Evolutionary conservation across 306 rosid genomes (phyloP).

Genomic region (Quercus bicolor): DNA sequence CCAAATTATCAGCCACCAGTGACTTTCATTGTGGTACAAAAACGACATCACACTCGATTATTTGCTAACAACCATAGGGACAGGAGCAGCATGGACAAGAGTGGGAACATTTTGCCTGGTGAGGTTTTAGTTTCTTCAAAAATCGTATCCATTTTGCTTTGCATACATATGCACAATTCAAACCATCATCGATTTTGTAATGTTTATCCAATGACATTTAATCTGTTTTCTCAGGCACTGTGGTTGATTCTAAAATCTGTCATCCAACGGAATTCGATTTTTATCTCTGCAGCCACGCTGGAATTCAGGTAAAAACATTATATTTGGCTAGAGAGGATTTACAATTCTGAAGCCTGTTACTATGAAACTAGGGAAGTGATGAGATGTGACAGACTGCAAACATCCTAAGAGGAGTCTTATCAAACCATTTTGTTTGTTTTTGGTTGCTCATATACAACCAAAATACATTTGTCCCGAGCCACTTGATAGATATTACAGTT

Average conservation of each 20-base stretch:
- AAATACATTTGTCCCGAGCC: neutral
- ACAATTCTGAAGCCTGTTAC: neutral
- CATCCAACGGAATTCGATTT: constrained; percentile 93
- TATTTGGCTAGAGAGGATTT: neutral
- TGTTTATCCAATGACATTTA: constrained; percentile 1
- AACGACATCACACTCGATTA: constrained; percentile 88
- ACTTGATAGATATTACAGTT: neutral
- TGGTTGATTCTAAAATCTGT: constrained; percentile 82
- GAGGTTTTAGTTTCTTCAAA: constrained; percentile 20
- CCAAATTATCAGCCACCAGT: constrained; percentile 97
- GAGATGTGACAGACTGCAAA: neutral
- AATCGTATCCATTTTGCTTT: neutral
- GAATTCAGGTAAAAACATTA: constrained; percentile 59
- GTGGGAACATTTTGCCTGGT: constrained; percentile 93
- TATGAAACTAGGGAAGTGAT: neutral
- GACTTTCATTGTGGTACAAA: constrained; percentile 88
- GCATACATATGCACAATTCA: neutral
- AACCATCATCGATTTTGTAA: neutral
- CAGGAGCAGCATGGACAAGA: constrained; percentile 71
- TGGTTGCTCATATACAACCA: neutral
- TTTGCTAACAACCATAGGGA: constrained; percentile 80
- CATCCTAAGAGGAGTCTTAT: neutral
- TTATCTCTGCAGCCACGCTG: constrained; percentile 96
- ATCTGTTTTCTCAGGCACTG: constrained; percentile 59
- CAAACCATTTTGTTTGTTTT: neutral